These are phyloP conservation scores for Cystobasidium ongulense DNA, from an alignment of 768 basidiomycete species.

Conservation along the genomic window DNA sequence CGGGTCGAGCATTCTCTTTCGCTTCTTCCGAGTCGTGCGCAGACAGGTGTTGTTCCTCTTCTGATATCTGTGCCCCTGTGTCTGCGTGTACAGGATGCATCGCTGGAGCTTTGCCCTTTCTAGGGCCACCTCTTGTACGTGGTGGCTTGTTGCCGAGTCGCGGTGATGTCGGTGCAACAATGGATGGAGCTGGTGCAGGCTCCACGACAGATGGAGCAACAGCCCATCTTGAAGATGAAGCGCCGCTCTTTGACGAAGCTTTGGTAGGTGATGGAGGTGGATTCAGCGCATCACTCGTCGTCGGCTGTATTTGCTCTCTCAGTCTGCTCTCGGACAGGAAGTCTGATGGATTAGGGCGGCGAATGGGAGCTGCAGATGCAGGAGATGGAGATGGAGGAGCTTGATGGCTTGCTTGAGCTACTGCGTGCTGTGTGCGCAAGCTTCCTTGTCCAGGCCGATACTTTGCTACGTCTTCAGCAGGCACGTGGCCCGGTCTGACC, in stretches of 20 bases:
- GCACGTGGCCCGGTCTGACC: constrained; percentile 12
- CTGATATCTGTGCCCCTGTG: background rate
- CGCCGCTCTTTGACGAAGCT: background rate
- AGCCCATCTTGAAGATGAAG: background rate
- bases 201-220: background rate
- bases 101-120: background rate
- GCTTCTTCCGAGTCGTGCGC: background rate
- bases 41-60: background rate
- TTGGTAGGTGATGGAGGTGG: background rate
- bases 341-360: background rate
- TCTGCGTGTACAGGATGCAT: background rate
- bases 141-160: background rate
- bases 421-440: background rate
- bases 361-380: background rate
- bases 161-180: background rate
- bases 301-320: background rate
- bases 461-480: constrained; percentile 25
- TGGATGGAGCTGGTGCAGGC: background rate
- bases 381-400: background rate
- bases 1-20: background rate
- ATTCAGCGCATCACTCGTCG: background rate
- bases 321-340: background rate
- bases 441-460: constrained; percentile 13
- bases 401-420: constrained; percentile 5
- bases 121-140: background rate